Base-by-base conservation (phyloP, 192 early-diverging fungal species). In the Backusella tarrabulga region DNA sequence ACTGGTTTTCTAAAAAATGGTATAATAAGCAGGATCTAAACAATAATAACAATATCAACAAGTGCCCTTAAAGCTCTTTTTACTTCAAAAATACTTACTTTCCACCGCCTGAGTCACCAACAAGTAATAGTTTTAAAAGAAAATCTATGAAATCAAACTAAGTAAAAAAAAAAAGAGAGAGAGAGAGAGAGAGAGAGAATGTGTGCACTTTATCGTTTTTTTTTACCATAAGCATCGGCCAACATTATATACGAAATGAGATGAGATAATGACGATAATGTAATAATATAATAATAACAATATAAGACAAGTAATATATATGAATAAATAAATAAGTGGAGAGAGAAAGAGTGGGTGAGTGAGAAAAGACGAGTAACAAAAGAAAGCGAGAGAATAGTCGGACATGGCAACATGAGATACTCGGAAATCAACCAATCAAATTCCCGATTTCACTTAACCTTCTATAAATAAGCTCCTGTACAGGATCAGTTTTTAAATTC, bases 31-130 rank as follows among this genome's bases (percentile, higher is more conserved):
- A 89, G 19, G 88, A 89, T 74, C 88, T 89, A 44, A 54, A 21
- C 26, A 35, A 46, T 23, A 67, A 35, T 17, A 77, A 72, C 68
- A 63, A 44, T 32, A 26, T 80, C 34, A 67, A 35, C 3, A 44
- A 44, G 38, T 40, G 38, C 3, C 9, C 9, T 40, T 40, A 21
- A 75, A 26, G 6, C 73, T 21, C 11, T 23, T 23, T 23, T 44
- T 34, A 56, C 12, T 29, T 38, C 9, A 23, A 74, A n/a, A 19
- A 21, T 7, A 35, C 26, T 68, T 79, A 90, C 87, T 90, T 90
- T 79, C 89, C 89, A 36, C 85, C 87, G 9, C 89, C 88, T 7
- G 88, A 85, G 67, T 89, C 87, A 71, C 89, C 89, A 34, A 89
- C 88, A 32, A 90, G 80, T 26, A 90, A 86, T 36, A 90, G 83